A percentile compares a stretch with the other conserved stretches of the same genome.
Evolutionary conservation across 192 early-diverging fungal genomes (phyloP).

Genomic region (Umbelopsis sp.): DNA sequence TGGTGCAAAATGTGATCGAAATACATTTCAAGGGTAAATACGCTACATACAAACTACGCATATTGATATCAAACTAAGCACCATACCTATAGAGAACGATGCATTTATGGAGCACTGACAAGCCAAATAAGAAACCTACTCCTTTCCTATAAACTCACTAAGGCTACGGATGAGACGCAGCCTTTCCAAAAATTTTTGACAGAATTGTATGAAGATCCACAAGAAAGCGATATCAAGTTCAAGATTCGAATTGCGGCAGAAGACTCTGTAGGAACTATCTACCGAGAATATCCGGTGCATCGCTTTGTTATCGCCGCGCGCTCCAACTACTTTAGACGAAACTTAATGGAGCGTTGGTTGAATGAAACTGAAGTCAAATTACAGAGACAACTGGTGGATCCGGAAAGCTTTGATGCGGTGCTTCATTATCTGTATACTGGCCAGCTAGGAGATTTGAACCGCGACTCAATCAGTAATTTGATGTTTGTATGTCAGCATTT

Average conservation of each 20-base stretch:
- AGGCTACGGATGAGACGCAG: conserved; percentile 46
- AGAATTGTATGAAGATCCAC: conserved; percentile 22
- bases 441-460: conserved; percentile 23
- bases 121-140: conserved; percentile 45
- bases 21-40: conserved; percentile 54
- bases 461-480: conserved; percentile 23
- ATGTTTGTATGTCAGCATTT: conserved; percentile 33
- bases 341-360: conserved; percentile 36
- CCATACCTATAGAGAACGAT: conserved; percentile 30
- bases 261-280: not conserved
- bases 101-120: conserved; percentile 50
- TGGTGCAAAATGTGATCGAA: conserved; percentile 53
- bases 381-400: conserved; percentile 28
- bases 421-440: conserved; percentile 50
- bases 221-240: conserved; percentile 38
- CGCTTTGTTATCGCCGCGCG: conserved; percentile 44
- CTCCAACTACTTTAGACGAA: conserved; percentile 34
- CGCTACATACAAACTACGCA: conserved; percentile 25
- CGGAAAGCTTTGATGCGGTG: conserved; percentile 35
- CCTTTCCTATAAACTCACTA: conserved; percentile 43
- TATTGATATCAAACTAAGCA: not conserved
- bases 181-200: conserved; percentile 32
- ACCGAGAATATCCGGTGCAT: conserved; percentile 45
- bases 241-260: conserved; percentile 20
- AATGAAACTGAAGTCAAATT: conserved; percentile 21